Evolutionary conservation across 805 yeast species (phyloP).

Genomic region (Spathaspora sp.): DNA sequence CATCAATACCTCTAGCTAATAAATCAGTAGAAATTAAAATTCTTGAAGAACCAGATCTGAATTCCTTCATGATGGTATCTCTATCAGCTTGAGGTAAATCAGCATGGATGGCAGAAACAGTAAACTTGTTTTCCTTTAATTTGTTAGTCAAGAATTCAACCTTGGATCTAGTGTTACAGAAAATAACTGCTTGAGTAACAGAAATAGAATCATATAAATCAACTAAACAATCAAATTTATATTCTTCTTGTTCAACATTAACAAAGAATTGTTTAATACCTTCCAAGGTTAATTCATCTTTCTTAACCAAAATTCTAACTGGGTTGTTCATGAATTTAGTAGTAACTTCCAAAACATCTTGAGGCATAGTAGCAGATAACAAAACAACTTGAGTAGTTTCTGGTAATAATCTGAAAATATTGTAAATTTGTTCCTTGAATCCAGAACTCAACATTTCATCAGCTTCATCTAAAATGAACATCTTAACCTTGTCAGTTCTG

Average conservation of each 20-base stretch:
- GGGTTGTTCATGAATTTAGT: conserved; percentile 93
- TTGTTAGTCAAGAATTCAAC: conserved; percentile 84
- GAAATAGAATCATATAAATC: conserved; percentile 94
- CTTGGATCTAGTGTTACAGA: conserved; percentile 93
- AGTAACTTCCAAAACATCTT: conserved; percentile 87
- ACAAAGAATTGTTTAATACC: conserved; percentile 92
- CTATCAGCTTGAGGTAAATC: conserved; percentile 93
- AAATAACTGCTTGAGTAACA: conserved; percentile 95
- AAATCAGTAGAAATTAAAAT: conserved; percentile 91
- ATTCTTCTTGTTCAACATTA: conserved; percentile 88
- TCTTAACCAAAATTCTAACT: conserved; percentile 87
- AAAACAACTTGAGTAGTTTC: conserved; percentile 90
- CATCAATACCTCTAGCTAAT: conserved; percentile 97
- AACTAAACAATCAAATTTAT: conserved; percentile 91
- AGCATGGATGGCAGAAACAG: conserved; percentile 93
- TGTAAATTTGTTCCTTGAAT: conserved; percentile 93
- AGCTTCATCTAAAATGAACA: conserved; percentile 97
- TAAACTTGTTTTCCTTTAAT: conserved; percentile 76
- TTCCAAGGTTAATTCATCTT: conserved; percentile 92
- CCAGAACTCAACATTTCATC: conserved; percentile 95
- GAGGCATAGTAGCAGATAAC: conserved; percentile 91
- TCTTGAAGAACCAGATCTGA: conserved; percentile 90
- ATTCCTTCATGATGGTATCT: conserved; percentile 92
- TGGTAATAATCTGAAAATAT: conserved; percentile 86
- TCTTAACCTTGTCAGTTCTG: conserved; percentile 78